Evolutionary conservation across 176 grass and related monocot species (phyloP), one percentile per base, ranked within the genome.

Genomic region (Cenchrus purpureus): DNA sequence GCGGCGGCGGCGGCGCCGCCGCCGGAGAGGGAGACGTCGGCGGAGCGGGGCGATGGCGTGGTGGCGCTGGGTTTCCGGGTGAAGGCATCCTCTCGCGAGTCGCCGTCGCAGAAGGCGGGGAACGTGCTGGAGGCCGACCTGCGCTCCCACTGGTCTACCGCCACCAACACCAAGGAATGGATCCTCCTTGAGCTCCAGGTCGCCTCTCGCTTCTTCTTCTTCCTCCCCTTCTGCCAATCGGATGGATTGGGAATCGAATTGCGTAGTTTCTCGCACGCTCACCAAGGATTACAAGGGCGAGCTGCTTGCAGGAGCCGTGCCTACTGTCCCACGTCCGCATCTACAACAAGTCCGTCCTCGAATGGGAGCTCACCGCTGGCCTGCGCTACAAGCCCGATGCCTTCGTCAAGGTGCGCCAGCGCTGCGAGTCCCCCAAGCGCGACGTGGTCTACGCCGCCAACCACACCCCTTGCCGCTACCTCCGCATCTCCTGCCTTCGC

Each of bases 111-210:
- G 87, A 98, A 95, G 87, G 87, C 95, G 78, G 64, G 68, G 44
- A 86, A 90, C 84, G 89, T 98, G 53, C 85, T 93, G 48, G 95
- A 98, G 66, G 34, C 93, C 64, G 93, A 98, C 86, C 93, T 98
- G 37, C 93, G 93, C 70, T 90, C 91, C 42, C 93, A 98, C 87
- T 98, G 93, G 95, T 95, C 95, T 69, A 95, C 93, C 58, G 85
- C 86, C 68, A 98, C 91, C 80, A 95, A 95, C 85, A 93, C 89
- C 80, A 95, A 95, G 93, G 93, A 98, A 68, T 94, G 96, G 91
- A 98, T 98, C 93, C 89, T 98, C 68, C 96, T 98, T 8, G 93
- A 98, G 83, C 91, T 98, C 80, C 86, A 86, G 75, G 93, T 96
- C 40, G 37, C 53, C 40, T 8, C 58, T 42, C 40, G 4, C 42